Percentiles rank a stretch among this genome's conserved stretches.
phyloP scores from a whole-genome alignment of 768 basidiomycete species.

The Naganishia onofrii region DNA sequence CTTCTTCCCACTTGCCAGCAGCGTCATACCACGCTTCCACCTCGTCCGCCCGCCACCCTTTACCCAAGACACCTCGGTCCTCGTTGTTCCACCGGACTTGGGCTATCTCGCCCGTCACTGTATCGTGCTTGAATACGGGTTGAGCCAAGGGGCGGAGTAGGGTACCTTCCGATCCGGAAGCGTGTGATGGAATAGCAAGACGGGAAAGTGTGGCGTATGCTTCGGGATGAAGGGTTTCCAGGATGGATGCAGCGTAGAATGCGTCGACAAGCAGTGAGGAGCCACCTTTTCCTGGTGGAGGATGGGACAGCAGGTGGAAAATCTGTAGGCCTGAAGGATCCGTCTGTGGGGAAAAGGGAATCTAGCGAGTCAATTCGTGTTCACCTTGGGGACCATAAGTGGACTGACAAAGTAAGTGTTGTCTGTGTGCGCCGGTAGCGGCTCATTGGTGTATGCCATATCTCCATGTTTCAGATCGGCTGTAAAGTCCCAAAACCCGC shows the following conservation, averaged over 20 bases:
- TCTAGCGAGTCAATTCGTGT: not conserved
- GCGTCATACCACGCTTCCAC: slow-evolving; percentile 87
- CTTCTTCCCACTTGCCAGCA: slow-evolving; percentile 70
- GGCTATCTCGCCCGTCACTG: slow-evolving; percentile 60
- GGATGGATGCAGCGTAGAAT: slow-evolving; percentile 80
- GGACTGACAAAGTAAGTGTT: slow-evolving; percentile 67
- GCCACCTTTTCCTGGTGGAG: slow-evolving; percentile 72
- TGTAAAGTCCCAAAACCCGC: slow-evolving; percentile 96
- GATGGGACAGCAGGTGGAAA: slow-evolving; percentile 79
- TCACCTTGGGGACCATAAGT: not conserved
- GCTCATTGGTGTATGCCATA: slow-evolving; percentile 86
- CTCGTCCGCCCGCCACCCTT: slow-evolving; percentile 54
- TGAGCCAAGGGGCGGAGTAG: slow-evolving; percentile 58
- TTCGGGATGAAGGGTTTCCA: slow-evolving; percentile 69
- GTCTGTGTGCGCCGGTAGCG: slow-evolving; percentile 79
- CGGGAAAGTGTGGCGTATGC: slow-evolving; percentile 68
- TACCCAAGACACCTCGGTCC: slow-evolving; percentile 76
- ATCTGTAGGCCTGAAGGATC: slow-evolving; percentile 94
- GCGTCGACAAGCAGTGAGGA: slow-evolving; percentile 91
- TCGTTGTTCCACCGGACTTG: slow-evolving; percentile 94
- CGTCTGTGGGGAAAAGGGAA: slow-evolving; percentile 58
- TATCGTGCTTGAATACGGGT: slow-evolving; percentile 71
- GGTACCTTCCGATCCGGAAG: slow-evolving; percentile 68
- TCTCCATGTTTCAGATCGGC: slow-evolving; percentile 86
- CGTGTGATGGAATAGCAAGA: slow-evolving; percentile 74